phyloP scores from a whole-genome alignment of 176 grass and related monocot species.

The Oryza nivara region DNA sequence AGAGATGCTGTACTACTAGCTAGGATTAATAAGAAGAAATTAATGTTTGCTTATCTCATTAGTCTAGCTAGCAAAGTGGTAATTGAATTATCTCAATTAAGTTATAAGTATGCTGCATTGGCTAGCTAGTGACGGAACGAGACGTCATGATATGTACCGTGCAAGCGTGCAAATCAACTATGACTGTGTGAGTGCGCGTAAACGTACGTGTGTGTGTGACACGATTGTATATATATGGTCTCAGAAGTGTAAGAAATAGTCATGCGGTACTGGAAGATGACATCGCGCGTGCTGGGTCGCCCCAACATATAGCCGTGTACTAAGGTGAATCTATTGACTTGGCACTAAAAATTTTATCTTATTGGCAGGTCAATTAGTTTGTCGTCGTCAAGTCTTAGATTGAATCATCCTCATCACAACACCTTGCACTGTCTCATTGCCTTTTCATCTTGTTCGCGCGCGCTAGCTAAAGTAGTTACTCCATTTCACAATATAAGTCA shows the following conservation, averaged over 20 bases:
- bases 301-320: neutral
- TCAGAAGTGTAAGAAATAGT: neutral
- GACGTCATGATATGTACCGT: neutral
- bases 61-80: neutral
- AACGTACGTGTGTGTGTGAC: neutral
- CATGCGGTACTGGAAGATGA: neutral
- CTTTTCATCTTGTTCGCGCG: neutral
- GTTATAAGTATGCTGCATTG: neutral
- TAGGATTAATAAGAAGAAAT: neutral
- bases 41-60: neutral
- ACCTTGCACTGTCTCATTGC: neutral
- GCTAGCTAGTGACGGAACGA: neutral
- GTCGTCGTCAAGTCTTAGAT: too few species aligned
- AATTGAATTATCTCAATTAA: neutral
- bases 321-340: neutral
- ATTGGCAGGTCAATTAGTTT: neutral
- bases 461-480: too few species aligned
- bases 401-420: neutral
- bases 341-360: neutral
- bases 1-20: conserved; percentile 7
- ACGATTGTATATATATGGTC: too few species aligned
- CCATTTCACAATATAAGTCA: too few species aligned
- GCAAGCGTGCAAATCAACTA: neutral
- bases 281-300: neutral
- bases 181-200: neutral